These are phyloP conservation scores for Allium cepa DNA, from an alignment of 106 monocot genomes.

Conservation along the genomic window DNA sequence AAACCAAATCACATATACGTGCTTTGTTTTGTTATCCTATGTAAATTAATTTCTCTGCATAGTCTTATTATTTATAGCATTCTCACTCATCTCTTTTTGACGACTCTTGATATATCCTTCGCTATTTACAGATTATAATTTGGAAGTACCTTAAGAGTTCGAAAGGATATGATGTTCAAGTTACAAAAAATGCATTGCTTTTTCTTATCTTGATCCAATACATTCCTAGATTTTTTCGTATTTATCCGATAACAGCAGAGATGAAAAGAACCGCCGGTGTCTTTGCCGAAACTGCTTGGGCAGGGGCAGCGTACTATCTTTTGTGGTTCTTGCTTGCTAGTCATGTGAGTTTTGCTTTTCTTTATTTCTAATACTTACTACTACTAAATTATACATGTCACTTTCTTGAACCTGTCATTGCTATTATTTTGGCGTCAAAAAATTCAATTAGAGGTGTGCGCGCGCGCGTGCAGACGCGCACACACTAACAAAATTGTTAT, in stretches of 20 bases:
- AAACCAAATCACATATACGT: too few species aligned
- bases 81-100: background rate
- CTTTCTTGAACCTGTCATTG: too few species aligned
- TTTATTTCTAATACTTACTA: too few species aligned
- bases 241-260: constrained; percentile 74
- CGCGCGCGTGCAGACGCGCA: too few species aligned
- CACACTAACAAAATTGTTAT: too few species aligned
- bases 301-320: constrained; percentile 92
- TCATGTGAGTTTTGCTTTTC: constrained; percentile 52
- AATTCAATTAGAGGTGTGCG: too few species aligned
- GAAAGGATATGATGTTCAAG: constrained; percentile 46
- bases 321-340: constrained; percentile 83
- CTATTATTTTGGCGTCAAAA: too few species aligned
- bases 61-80: background rate
- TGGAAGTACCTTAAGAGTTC: constrained; percentile 72
- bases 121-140: constrained; percentile 62
- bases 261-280: constrained; percentile 89
- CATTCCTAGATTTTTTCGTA: constrained; percentile 71
- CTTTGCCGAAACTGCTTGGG: constrained; percentile 94
- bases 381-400: too few species aligned
- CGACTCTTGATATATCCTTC: background rate
- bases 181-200: constrained; percentile 61
- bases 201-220: constrained; percentile 72
- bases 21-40: too few species aligned
- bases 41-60: background rate